Conservation (phyloP, 2,329 filamentous ascomycete species). For the Microdochium bolleyi region DNA sequence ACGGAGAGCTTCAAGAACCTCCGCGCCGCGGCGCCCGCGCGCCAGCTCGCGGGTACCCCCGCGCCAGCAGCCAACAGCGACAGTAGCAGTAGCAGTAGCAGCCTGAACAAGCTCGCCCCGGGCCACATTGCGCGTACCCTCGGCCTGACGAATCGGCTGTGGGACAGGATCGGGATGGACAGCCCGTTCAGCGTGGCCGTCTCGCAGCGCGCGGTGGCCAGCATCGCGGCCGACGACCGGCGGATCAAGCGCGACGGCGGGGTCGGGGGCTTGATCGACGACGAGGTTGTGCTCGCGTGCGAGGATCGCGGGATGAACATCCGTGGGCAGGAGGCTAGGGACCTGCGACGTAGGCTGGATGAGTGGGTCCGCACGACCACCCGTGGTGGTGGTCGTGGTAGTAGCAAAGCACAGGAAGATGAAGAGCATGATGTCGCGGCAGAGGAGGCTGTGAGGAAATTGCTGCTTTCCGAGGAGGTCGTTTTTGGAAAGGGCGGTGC, state of each 20-base stretch:
- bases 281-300: conserved; percentile 64
- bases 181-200: conserved; percentile 45
- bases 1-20: conserved; percentile 37
- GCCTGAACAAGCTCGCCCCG: not conserved
- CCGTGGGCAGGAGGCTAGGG: conserved; percentile 46
- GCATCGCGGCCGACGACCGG: conserved; percentile 63
- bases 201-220: conserved; percentile 47
- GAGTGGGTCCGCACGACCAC: conserved; percentile 39
- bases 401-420: conserved; percentile 20
- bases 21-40: conserved; percentile 18
- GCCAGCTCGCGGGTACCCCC: conserved; percentile 2
- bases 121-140: conserved; percentile 18
- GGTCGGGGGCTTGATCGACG: conserved; percentile 43
- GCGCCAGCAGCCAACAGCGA: not conserved
- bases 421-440: conserved; percentile 17
- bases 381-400: not conserved
- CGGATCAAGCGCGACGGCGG: conserved; percentile 60
- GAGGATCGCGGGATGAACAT: conserved; percentile 59
- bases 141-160: conserved; percentile 33
- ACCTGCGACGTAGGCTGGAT: conserved; percentile 38
- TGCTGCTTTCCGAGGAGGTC: conserved; percentile 3
- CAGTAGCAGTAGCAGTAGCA: not conserved
- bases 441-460: conserved; percentile 17
- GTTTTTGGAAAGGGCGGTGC: not conserved
- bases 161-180: conserved; percentile 40